Evolutionary conservation across 1,139 yeast species (phyloP).

Genomic region (Citeromyces hawaiiensis): DNA sequence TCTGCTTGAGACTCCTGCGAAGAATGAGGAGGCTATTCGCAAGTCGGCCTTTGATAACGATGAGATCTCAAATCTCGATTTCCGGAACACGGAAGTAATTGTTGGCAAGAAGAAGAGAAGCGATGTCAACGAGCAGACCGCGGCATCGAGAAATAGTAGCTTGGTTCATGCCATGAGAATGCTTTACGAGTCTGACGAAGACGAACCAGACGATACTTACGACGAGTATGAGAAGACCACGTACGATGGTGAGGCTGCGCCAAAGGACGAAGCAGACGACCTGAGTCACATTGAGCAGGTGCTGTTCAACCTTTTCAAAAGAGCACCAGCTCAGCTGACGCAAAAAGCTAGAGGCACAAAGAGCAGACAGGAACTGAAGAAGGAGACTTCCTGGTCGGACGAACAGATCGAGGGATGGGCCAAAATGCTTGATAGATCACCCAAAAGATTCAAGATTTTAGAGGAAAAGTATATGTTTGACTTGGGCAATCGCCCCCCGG

Average conservation of each 20-base stretch:
- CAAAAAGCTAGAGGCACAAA: constrained; percentile 36
- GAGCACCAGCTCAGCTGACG: constrained; percentile 36
- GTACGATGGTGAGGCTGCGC: constrained; percentile 11
- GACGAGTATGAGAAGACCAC: constrained; percentile 50
- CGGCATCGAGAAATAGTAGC: constrained; percentile 38
- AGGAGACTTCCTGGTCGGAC: constrained; percentile 57
- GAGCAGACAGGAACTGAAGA: constrained; percentile 36
- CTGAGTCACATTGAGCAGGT: constrained; percentile 29
- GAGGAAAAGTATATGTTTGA: constrained; percentile 50
- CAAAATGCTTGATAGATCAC: constrained; percentile 54
- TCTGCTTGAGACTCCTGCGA: constrained; percentile 15
- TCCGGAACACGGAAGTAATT: constrained; percentile 9
- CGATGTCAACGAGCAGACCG: constrained; percentile 17
- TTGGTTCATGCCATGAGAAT: constrained; percentile 50
- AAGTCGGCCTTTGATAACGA: constrained; percentile 10
- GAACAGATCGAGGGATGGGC: constrained; percentile 95
- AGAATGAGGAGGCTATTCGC: constrained; percentile 10
- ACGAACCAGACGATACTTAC: constrained; percentile 77
- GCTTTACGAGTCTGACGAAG: constrained; percentile 62
- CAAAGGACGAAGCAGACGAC: constrained; percentile 3
- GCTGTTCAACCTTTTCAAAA: constrained; percentile 44
- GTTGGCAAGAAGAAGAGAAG: constrained; percentile 17
- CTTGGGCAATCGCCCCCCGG: constrained; percentile 17
- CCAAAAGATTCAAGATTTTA: constrained; percentile 40
- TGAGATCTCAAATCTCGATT: constrained; percentile 16